Evolutionary conservation across 2,329 filamentous ascomycete species (phyloP).

Genomic region (Penicillium decumbens): DNA sequence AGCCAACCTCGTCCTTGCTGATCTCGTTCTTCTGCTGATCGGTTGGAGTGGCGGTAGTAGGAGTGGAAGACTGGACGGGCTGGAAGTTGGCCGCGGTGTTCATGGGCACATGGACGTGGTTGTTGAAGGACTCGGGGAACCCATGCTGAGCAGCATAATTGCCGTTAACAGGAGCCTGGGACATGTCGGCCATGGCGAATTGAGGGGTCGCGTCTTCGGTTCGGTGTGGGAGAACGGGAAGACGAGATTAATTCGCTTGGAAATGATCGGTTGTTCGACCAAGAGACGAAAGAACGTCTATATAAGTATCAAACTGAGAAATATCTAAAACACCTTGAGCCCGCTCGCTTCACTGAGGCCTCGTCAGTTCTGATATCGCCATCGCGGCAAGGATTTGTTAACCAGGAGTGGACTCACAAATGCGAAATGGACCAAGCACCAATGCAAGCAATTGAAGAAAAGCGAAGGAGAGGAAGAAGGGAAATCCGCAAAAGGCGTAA

Average conservation of each 20-base stretch:
- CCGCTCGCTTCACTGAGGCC: conserved; percentile 22
- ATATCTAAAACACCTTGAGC: conserved; percentile 22
- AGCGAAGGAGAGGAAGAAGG: conserved; percentile 14
- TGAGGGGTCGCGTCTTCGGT: conserved; percentile 9
- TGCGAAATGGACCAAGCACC: conserved; percentile 25
- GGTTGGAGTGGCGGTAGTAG: conserved; percentile 35
- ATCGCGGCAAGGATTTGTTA: neutral
- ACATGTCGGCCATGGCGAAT: conserved; percentile 38
- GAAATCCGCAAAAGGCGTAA: conserved; percentile 7
- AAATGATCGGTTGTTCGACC: conserved; percentile 1
- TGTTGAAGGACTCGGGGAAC: conserved; percentile 38
- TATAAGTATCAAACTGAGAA: conserved; percentile 9
- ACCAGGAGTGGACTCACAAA: conserved; percentile 24
- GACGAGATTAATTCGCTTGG: conserved; percentile 8
- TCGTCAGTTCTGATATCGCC: conserved; percentile 19
- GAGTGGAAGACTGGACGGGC: conserved; percentile 39
- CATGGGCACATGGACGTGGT: conserved; percentile 31
- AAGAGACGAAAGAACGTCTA: conserved; percentile 15
- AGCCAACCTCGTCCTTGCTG: conserved; percentile 90
- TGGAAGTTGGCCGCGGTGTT: conserved; percentile 38
- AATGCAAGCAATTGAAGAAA: conserved; percentile 22
- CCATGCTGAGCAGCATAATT: conserved; percentile 39
- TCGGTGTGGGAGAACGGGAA: conserved; percentile 12
- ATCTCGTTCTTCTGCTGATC: conserved; percentile 45
- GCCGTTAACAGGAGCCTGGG: conserved; percentile 41